These are phyloP conservation scores for Geotrichum europaeum DNA, from an alignment of 1,139 yeast species.

Conservation along the genomic window DNA sequence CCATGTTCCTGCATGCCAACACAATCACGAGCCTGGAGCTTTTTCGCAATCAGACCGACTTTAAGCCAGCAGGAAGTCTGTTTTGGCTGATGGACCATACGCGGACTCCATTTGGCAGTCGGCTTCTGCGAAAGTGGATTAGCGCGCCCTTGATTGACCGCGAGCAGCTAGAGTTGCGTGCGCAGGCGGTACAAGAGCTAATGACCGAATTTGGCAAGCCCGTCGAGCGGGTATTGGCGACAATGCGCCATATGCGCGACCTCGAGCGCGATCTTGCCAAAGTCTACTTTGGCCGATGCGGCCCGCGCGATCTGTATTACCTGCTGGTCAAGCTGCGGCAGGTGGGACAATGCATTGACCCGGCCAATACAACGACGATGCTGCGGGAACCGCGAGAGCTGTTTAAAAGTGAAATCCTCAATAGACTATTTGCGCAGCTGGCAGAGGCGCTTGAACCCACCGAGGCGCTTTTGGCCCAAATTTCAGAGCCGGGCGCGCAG, in stretches of 20 bases:
- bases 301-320: constrained; percentile 59
- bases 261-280: constrained; percentile 62
- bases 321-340: constrained; percentile 42
- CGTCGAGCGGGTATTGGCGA: constrained; percentile 47
- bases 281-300: constrained; percentile 55
- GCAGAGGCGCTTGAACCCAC: constrained; percentile 27
- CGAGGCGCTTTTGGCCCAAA: constrained; percentile 43
- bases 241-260: constrained; percentile 52
- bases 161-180: constrained; percentile 50
- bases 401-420: constrained; percentile 31
- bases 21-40: constrained; percentile 69
- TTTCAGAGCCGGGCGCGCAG: constrained; percentile 52
- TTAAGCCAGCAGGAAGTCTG: constrained; percentile 57
- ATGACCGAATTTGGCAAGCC: constrained; percentile 26
- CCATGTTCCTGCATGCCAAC: constrained; percentile 64
- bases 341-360: constrained; percentile 12
- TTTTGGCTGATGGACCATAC: constrained; percentile 79
- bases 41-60: constrained; percentile 57
- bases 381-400: not conserved
- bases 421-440: constrained; percentile 30
- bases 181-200: constrained; percentile 60
- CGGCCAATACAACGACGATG: not conserved
- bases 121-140: constrained; percentile 67
- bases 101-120: constrained; percentile 64
- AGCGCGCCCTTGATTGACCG: constrained; percentile 58